These are phyloP conservation scores for Penicillium odoratum DNA, from an alignment of 495 filamentous ascomycete genomes.

Conservation along the genomic window DNA sequence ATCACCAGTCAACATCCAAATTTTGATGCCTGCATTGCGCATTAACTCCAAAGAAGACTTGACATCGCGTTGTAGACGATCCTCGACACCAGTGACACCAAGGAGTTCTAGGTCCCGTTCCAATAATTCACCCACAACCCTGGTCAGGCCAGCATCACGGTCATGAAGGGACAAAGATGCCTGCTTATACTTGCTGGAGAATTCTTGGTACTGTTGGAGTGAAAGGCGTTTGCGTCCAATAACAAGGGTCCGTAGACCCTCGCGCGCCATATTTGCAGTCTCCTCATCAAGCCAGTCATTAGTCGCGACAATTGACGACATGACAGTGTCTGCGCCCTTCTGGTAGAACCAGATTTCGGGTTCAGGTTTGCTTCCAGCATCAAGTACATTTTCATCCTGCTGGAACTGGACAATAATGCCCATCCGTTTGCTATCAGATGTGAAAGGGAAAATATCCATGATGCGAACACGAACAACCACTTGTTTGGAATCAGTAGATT, in stretches of 20 bases:
- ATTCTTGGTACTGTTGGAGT: slow-evolving; percentile 72
- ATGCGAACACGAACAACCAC: slow-evolving; percentile 84
- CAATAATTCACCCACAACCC: slow-evolving; percentile 74
- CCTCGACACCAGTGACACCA: slow-evolving; percentile 96
- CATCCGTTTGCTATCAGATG: slow-evolving; percentile 96
- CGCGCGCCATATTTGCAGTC: slow-evolving; percentile 96
- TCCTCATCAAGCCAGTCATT: slow-evolving; percentile 99
- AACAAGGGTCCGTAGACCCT: slow-evolving; percentile 92
- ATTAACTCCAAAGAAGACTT: slow-evolving; percentile 92
- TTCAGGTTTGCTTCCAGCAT: slow-evolving; percentile 34
- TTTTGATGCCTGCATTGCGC: slow-evolving; percentile 97
- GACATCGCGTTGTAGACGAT: slow-evolving; percentile 92
- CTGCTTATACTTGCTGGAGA: slow-evolving; percentile 70
- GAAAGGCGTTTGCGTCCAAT: slow-evolving; percentile 85
- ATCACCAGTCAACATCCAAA: slow-evolving; percentile 99
- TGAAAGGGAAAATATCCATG: slow-evolving; percentile 95
- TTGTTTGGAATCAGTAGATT: slow-evolving; percentile 73
- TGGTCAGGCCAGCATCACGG: slow-evolving; percentile 78
- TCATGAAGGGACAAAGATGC: slow-evolving; percentile 76
- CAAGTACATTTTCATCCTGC: slow-evolving; percentile 40
- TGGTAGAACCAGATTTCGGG: slow-evolving; percentile 98
- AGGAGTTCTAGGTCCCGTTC: slow-evolving; percentile 88
- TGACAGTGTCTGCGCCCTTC: slow-evolving; percentile 97
- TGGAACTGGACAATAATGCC: slow-evolving; percentile 91
- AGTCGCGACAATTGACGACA: slow-evolving; percentile 86